Conservation (phyloP, 306 rosid genomes). For the Castanea sativa region DNA sequence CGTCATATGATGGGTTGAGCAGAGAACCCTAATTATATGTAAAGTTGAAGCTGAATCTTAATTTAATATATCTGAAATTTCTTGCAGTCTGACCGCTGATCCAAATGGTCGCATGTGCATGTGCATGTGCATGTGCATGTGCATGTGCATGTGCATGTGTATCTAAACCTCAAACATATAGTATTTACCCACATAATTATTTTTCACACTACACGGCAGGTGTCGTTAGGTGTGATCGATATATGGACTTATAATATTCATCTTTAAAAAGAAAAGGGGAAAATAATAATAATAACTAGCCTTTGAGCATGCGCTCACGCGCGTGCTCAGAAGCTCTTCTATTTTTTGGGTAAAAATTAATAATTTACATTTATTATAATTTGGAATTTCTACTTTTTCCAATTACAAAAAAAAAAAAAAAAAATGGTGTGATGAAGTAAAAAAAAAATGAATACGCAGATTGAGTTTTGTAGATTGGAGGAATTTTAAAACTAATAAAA, state of each 20-base stretch:
- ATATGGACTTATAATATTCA: neutral
- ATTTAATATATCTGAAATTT: constrained; percentile 19
- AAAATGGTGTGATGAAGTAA: too few species aligned
- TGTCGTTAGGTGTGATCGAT: neutral
- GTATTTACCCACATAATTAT: neutral
- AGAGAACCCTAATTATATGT: constrained; percentile 8
- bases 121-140: constrained; percentile 47
- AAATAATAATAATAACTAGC: too few species aligned
- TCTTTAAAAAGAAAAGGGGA: neutral
- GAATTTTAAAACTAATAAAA: too few species aligned
- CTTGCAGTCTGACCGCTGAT: constrained; percentile 29
- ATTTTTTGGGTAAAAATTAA: too few species aligned
- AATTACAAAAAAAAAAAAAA: too few species aligned
- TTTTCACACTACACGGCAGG: neutral
- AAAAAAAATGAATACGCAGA: too few species aligned
- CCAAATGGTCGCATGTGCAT: constrained; percentile 46
- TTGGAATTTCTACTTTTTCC: too few species aligned
- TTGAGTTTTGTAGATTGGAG: too few species aligned
- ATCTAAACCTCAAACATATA: constrained; percentile 35
- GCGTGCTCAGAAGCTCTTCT: too few species aligned
- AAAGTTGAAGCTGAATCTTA: constrained; percentile 19
- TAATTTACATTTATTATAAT: too few species aligned
- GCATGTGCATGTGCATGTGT: constrained; percentile 55
- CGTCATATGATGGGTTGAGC: constrained; percentile 48
- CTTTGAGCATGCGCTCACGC: too few species aligned